These are phyloP conservation scores for Rubia peregrina DNA, from an alignment of 305 asterid species.

Conservation along the genomic window DNA sequence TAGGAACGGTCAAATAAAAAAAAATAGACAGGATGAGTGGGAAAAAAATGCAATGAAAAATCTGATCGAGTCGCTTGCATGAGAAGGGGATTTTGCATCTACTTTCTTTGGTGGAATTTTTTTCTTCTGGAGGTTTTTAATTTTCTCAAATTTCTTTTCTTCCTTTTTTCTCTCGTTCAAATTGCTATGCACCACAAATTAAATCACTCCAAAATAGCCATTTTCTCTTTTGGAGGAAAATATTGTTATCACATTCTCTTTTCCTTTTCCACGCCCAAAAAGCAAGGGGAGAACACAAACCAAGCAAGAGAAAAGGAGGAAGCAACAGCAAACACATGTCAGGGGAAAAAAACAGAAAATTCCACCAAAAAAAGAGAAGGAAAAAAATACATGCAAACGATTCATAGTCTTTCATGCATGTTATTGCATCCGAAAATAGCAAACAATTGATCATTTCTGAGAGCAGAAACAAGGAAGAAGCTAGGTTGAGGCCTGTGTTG, in stretches of 20 bases:
- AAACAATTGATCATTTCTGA: neutral
- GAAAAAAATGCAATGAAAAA: too few species aligned
- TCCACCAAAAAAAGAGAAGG: neutral
- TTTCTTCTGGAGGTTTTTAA: too few species aligned
- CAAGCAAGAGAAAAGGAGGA: neutral
- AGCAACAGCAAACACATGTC: neutral
- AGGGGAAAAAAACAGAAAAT: neutral
- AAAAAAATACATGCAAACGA: neutral
- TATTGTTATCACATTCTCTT: neutral
- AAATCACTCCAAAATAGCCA: neutral
- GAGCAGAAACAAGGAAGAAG: neutral
- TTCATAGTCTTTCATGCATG: slow-evolving; percentile 1
- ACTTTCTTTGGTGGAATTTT: too few species aligned
- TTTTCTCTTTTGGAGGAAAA: neutral
- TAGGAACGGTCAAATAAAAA: too few species aligned
- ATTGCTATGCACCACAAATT: neutral
- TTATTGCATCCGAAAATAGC: neutral
- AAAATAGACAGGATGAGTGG: too few species aligned
- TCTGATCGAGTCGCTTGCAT: too few species aligned
- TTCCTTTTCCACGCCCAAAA: slow-evolving; percentile 10
- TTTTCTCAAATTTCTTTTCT: neutral
- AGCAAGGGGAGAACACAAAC: slow-evolving; percentile 14
- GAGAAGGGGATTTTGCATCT: too few species aligned
- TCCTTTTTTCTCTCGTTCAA: neutral
- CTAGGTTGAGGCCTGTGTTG: neutral